Base-by-base conservation (phyloP, 2,329 filamentous ascomycete genomes). In the Colletotrichum phormii region DNA sequence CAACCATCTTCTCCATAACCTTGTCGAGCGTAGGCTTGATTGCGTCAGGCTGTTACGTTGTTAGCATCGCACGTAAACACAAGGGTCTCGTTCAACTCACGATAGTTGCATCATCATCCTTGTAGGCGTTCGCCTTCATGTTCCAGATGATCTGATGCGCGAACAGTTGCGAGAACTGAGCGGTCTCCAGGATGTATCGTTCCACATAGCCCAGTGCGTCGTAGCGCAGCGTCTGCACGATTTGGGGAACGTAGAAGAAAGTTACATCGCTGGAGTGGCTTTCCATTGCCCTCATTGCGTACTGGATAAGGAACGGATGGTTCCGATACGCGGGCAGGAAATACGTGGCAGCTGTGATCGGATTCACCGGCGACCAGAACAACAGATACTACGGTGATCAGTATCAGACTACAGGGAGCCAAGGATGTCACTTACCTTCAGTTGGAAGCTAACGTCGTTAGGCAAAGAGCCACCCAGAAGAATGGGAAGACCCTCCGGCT, bases 91-190 rank as follows among this genome's bases (percentile, higher is more conserved):
- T n/a, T 4, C 22, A 83, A 54, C 91, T 87, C 86, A 94, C 92
- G 75, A 97, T 90, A 77, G 93, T 91, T 15, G 93, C 95, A 76
- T 98, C 95, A 78, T 99, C 96, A 76, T 99, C 97, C 82, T 98
- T 99, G 88, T 94, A 99, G 1, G 95, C 94, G 81, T 99, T 99
- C 37, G 97, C 97, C 82, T 98, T 99, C 93, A 99, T 99, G 81
- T 99, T 99, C 97, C 97, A 99, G 80, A 99, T 99, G 76, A 99
- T 98, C 79, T 99, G 97, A 81, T 99, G 97, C 2, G 97, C 96
- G 82, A 99, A 99, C 9, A 98, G 86, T 82, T 98, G 97, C n/a
- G 97, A 98, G 79, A 98, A 95, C 78, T 97, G 96, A 1, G 95
- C 97, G 0, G 97, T 98, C 84, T 99, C 97, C 18, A 98, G 88